These are phyloP conservation scores for Trypanosoma cruzi DNA, from an alignment of 208 protist species.

Conservation along the genomic window DNA sequence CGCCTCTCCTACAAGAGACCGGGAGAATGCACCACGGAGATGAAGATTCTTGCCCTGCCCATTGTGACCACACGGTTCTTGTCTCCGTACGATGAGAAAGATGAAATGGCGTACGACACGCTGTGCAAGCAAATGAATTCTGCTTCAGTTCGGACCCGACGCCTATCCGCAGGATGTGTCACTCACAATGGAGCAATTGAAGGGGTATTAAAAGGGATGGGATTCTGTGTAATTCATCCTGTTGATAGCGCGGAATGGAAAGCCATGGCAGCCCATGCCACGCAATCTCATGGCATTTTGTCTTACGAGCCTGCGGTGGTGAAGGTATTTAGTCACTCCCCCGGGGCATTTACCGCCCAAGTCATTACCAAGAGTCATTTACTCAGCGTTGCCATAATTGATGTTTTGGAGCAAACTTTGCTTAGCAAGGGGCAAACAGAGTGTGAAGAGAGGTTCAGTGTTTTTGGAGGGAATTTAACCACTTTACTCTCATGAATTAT, in stretches of 20 bases:
- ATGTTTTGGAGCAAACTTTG: constrained; percentile 25
- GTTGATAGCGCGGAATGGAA: constrained; percentile 28
- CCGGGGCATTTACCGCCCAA: neutral
- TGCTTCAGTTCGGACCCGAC: constrained; percentile 27
- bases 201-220: constrained; percentile 15
- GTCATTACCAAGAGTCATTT: constrained; percentile 20
- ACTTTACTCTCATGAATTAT: neutral
- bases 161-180: constrained; percentile 16
- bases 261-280: constrained; percentile 67
- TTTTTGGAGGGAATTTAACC: neutral
- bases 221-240: constrained; percentile 19
- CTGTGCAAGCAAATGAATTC: constrained; percentile 44
- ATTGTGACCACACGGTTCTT: constrained; percentile 67
- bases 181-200: constrained; percentile 6
- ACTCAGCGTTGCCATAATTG: constrained; percentile 34
- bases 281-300: constrained; percentile 57
- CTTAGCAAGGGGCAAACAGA: neutral
- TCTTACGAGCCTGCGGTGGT: constrained; percentile 63
- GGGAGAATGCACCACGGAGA: constrained; percentile 12
- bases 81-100: constrained; percentile 55
- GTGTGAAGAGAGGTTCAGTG: neutral
- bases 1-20: constrained; percentile 48
- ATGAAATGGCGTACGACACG: constrained; percentile 33
- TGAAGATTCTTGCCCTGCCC: constrained; percentile 62
- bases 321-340: constrained; percentile 32